These are phyloP conservation scores for Simplicillium sp. DNA, from an alignment of 2,329 filamentous ascomycete genomes.

Conservation along the genomic window DNA sequence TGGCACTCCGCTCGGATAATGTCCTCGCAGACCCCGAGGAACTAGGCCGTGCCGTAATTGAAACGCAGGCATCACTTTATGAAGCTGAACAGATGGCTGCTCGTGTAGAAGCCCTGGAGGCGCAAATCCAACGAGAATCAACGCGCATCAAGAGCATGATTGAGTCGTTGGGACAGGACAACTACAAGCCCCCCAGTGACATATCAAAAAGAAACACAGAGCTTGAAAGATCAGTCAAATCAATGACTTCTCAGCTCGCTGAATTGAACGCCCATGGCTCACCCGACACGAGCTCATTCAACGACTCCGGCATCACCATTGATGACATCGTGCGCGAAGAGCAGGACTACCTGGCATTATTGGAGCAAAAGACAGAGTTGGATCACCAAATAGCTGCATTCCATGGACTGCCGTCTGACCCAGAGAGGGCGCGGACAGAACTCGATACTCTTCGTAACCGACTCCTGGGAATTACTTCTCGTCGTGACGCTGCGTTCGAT, in stretches of 20 bases:
- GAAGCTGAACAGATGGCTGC: conserved; percentile 45
- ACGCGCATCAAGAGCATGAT: conserved; percentile 28
- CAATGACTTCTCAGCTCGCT: conserved; percentile 54
- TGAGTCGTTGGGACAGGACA: conserved; percentile 29
- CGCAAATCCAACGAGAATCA: conserved; percentile 44
- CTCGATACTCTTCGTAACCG: conserved; percentile 58
- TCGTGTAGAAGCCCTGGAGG: conserved; percentile 46
- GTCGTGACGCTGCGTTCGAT: conserved; percentile 68
- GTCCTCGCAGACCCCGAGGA: conserved; percentile 35
- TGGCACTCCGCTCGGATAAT: conserved; percentile 39
- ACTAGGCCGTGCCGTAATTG: conserved; percentile 42
- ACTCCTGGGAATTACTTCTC: conserved; percentile 48
- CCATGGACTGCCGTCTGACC: conserved; percentile 62
- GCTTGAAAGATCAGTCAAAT: conserved; percentile 60
- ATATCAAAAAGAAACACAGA: conserved; percentile 65
- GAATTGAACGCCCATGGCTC: conserved; percentile 47
- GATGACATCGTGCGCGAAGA: conserved; percentile 51
- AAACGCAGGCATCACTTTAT: conserved; percentile 43
- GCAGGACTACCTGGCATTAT: conserved; percentile 45
- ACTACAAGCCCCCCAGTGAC: conserved; percentile 45
- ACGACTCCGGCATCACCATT: conserved; percentile 36
- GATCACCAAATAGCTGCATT: conserved; percentile 57
- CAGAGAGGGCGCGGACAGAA: conserved; percentile 57
- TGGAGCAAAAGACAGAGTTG: conserved; percentile 47
- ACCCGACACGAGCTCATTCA: conserved; percentile 23